Evolutionary conservation across 2,329 filamentous ascomycete species (phyloP).

Genomic region (Microcyclosporella mali): DNA sequence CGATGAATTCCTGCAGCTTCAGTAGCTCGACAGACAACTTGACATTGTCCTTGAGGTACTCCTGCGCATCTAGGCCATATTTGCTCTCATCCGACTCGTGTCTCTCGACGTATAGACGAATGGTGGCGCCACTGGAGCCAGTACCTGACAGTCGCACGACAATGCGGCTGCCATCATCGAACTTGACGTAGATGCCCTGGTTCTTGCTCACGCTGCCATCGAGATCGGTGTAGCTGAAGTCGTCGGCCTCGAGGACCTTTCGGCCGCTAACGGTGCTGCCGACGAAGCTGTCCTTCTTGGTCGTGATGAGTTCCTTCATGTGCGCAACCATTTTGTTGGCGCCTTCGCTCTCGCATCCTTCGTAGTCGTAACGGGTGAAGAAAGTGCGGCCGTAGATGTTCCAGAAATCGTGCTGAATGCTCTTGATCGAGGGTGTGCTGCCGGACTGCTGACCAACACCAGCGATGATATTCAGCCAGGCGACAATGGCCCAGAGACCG

Average conservation of each 20-base stretch:
- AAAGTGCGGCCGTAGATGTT: conserved; percentile 91
- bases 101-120: conserved; percentile 95
- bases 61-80: conserved; percentile 78
- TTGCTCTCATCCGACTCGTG: conserved; percentile 75
- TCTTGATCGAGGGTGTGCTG: conserved; percentile 82
- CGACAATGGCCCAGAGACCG: conserved; percentile 92
- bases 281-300: conserved; percentile 65
- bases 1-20: conserved; percentile 89
- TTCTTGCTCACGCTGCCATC: conserved; percentile 93
- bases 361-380: conserved; percentile 98
- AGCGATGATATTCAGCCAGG: conserved; percentile 98
- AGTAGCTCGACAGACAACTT: conserved; percentile 76
- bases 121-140: conserved; percentile 89
- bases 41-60: conserved; percentile 87
- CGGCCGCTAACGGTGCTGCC: conserved; percentile 75
- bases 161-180: conserved; percentile 89
- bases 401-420: conserved; percentile 98
- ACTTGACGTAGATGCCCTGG: conserved; percentile 91
- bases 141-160: conserved; percentile 93
- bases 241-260: conserved; percentile 81
- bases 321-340: conserved; percentile 84
- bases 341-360: conserved; percentile 84
- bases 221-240: conserved; percentile 98
- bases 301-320: conserved; percentile 69
- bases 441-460: conserved; percentile 77